These are phyloP conservation scores for Fusarium proliferatum DNA, from an alignment of 2,329 filamentous ascomycete species.

Conservation along the genomic window DNA sequence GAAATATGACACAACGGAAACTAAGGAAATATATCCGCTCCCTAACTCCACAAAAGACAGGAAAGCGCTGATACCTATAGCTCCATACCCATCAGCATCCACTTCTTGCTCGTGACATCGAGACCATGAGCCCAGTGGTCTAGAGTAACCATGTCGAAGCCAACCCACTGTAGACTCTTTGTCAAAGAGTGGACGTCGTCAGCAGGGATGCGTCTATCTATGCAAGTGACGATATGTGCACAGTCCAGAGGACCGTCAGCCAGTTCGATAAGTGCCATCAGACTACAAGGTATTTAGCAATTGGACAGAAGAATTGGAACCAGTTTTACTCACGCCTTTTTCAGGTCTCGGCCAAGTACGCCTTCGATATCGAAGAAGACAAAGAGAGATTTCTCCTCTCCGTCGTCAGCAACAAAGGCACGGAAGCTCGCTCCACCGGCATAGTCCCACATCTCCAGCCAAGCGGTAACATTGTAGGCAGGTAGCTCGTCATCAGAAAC, in stretches of 20 bases:
- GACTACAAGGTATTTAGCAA: conserved; percentile 57
- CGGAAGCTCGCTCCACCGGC: conserved; percentile 84
- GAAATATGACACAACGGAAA: conserved; percentile 26
- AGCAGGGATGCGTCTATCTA: conserved; percentile 76
- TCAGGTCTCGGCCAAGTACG: conserved; percentile 80
- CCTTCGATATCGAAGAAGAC: conserved; percentile 82
- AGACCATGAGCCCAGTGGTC: conserved; percentile 76
- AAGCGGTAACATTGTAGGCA: conserved; percentile 64
- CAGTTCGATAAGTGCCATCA: conserved; percentile 92
- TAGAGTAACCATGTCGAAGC: conserved; percentile 85
- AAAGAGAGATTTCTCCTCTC: conserved; percentile 80
- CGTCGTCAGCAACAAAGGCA: conserved; percentile 81
- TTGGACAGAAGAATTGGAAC: not conserved
- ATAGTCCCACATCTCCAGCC: conserved; percentile 88
- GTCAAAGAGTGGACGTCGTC: conserved; percentile 74
- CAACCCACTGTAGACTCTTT: conserved; percentile 92
- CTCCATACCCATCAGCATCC: conserved; percentile 92
- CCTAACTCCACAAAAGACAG: conserved; percentile 35
- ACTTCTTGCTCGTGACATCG: conserved; percentile 78
- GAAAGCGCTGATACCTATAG: conserved; percentile 65
- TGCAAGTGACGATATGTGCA: conserved; percentile 80
- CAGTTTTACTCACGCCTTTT: conserved; percentile 77
- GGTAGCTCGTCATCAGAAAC: conserved; percentile 43
- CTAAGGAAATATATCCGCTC: conserved; percentile 32
- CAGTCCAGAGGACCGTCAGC: conserved; percentile 82